phyloP scores from a whole-genome alignment of 257 asterid genomes.

The Hygrophila difformis region DNA sequence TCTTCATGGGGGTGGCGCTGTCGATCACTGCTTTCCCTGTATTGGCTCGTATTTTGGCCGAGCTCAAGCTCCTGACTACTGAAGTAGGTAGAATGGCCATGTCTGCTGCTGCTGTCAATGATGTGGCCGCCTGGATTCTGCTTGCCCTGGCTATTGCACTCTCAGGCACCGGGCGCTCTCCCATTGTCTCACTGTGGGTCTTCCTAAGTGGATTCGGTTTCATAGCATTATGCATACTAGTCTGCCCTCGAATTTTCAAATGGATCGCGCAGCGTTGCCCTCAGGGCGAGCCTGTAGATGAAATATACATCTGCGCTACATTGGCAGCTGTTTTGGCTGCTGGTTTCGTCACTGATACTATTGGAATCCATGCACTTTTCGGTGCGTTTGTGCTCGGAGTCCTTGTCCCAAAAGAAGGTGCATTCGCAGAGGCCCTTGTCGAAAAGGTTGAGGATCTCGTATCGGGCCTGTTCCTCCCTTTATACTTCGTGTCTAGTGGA shows the following conservation, averaged over 20 bases:
- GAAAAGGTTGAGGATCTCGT: constrained; percentile 44
- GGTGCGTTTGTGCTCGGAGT: constrained; percentile 49
- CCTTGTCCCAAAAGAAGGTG: constrained; percentile 44
- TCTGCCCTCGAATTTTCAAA: constrained; percentile 28
- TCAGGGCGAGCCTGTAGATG: constrained; percentile 39
- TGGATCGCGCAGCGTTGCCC: constrained; percentile 36
- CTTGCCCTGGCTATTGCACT: constrained; percentile 47
- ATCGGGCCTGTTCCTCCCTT: constrained; percentile 38
- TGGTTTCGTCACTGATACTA: constrained; percentile 43
- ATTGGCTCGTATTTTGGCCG: constrained; percentile 46
- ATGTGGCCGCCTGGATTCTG: constrained; percentile 46
- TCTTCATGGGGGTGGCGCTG: constrained; percentile 48
- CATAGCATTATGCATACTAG: constrained; percentile 21
- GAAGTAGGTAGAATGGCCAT: constrained; percentile 47
- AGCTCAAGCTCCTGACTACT: constrained; percentile 42
- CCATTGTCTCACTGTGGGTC: constrained; percentile 34
- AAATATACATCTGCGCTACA: constrained; percentile 36
- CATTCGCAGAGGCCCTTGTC: constrained; percentile 36
- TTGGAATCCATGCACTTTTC: constrained; percentile 43
- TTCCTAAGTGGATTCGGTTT: constrained; percentile 30
- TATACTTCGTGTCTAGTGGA: constrained; percentile 43
- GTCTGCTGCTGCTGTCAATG: constrained; percentile 53
- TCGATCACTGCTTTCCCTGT: constrained; percentile 52
- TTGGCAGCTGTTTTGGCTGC: constrained; percentile 39
- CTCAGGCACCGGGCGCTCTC: constrained; percentile 33